These are phyloP conservation scores for Tolypocladium ophioglossoides DNA, from an alignment of 2,329 filamentous ascomycete genomes.

Conservation along the genomic window DNA sequence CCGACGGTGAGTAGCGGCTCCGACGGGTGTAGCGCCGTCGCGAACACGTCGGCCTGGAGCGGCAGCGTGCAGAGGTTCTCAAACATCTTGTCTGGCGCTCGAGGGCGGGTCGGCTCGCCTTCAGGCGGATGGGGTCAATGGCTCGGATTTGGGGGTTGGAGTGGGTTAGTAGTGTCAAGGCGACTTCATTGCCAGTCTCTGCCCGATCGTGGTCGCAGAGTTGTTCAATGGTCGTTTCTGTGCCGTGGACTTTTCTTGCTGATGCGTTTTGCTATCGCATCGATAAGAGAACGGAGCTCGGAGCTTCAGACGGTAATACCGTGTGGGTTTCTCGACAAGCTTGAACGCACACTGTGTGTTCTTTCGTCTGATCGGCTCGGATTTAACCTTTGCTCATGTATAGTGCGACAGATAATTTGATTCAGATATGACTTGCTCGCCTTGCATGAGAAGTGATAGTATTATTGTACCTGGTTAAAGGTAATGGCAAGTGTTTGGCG, in stretches of 20 bases:
- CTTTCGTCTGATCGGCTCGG: too few species aligned
- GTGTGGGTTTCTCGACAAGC: background rate
- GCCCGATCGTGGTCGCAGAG: background rate
- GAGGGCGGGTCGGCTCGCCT: background rate
- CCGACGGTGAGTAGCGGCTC: constrained; percentile 81
- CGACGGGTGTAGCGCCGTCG: constrained; percentile 75
- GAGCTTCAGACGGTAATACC: background rate
- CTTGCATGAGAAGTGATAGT: too few species aligned
- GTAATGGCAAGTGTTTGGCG: too few species aligned
- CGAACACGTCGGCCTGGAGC: constrained; percentile 75
- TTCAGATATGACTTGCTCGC: background rate
- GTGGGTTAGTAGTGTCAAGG: background rate
- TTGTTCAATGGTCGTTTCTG: background rate
- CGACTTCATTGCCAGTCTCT: background rate
- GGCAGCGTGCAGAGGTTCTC: constrained; percentile 88
- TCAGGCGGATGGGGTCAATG: background rate
- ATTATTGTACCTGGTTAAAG: too few species aligned
- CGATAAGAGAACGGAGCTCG: background rate
- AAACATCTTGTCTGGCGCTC: constrained; percentile 49
- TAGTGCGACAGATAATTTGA: background rate
- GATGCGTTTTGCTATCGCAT: background rate
- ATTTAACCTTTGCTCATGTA: too few species aligned
- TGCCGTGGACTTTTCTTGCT: background rate
- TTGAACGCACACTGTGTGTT: background rate
- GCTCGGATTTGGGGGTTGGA: background rate